phyloP scores from a whole-genome alignment of 306 rosid genomes.

The Vigna hirtella region DNA sequence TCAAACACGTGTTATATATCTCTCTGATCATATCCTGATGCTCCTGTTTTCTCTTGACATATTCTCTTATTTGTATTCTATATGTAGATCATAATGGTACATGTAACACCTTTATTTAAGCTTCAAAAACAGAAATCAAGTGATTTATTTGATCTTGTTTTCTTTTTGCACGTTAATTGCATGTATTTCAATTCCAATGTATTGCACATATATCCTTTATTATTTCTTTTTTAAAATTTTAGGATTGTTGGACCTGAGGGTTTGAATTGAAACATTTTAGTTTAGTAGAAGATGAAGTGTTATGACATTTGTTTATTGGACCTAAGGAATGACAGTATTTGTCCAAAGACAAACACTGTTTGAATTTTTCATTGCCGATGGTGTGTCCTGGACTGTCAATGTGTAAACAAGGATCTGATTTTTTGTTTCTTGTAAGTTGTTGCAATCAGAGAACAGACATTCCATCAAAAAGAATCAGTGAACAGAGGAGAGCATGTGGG shows the following conservation, averaged over 20 bases:
- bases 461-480: not conserved
- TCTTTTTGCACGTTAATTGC: conserved; percentile 9
- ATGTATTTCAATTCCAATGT: not conserved
- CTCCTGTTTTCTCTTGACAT: conserved; percentile 6
- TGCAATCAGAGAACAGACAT: not conserved
- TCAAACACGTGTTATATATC: not conserved
- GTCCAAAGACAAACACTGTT: not conserved
- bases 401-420: not conserved
- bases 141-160: conserved; percentile 8
- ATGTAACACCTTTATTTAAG: not conserved
- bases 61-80: not conserved
- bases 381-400: conserved; percentile 18
- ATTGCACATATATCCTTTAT: not conserved
- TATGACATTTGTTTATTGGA: not conserved
- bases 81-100: not conserved
- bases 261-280: not conserved
- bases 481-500: conserved; percentile 6
- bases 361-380: not conserved
- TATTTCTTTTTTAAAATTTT: not conserved
- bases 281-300: not conserved
- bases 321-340: conserved; percentile 6
- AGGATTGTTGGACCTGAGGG: not conserved
- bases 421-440: not conserved
- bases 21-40: not conserved
- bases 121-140: not conserved